phyloP scores from a whole-genome alignment of 768 basidiomycete genomes.

The Lactifluus hygrophoroides region DNA sequence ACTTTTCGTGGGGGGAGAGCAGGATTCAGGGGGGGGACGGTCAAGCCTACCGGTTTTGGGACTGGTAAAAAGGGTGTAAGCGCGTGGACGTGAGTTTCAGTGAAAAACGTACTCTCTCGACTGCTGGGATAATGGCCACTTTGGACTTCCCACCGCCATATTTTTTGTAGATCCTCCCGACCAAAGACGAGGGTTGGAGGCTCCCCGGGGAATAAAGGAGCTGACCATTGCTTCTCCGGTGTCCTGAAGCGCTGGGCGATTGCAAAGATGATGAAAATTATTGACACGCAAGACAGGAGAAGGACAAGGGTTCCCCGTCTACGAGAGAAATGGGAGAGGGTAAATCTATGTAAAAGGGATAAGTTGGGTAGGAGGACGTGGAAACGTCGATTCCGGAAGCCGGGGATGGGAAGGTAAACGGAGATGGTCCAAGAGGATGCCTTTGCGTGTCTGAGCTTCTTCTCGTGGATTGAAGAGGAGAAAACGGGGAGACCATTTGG shows the following conservation, averaged over 20 bases:
- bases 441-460: conserved; percentile 42
- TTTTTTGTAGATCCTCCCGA: conserved; percentile 72
- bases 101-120: conserved; percentile 50
- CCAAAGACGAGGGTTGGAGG: conserved; percentile 66
- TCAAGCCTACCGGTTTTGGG: conserved; percentile 58
- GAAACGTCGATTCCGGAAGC: conserved; percentile 44
- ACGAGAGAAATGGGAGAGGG: conserved; percentile 48
- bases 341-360: conserved; percentile 47
- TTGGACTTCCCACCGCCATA: conserved; percentile 94
- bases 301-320: conserved; percentile 49
- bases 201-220: conserved; percentile 42
- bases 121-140: conserved; percentile 92
- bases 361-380: conserved; percentile 56
- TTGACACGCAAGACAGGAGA: conserved; percentile 36
- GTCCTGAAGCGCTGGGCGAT: conserved; percentile 54
- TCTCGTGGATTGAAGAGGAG: conserved; percentile 58
- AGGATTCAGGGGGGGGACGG: conserved; percentile 54
- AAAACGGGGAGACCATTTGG: conserved; percentile 39
- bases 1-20: conserved; percentile 54
- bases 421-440: conserved; percentile 49
- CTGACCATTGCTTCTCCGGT: conserved; percentile 53
- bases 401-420: conserved; percentile 52
- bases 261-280: conserved; percentile 50
- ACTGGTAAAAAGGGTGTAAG: conserved; percentile 35
- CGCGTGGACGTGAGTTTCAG: not conserved